Percentiles rank a stretch among this genome's conserved stretches.
phyloP scores from a whole-genome alignment of 306 rosid genomes.

The Medicago lupulina region DNA sequence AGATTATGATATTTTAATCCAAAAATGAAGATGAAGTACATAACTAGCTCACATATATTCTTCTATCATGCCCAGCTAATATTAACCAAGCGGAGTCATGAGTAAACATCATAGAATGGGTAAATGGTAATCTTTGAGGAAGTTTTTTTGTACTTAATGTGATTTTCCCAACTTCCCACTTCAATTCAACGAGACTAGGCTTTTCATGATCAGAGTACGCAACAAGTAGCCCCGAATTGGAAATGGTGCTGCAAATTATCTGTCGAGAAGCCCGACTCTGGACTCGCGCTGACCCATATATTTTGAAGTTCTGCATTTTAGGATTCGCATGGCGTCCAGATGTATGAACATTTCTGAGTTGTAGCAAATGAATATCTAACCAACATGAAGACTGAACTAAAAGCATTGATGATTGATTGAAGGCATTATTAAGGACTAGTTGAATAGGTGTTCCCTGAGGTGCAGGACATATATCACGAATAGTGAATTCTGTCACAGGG shows the following conservation, averaged over 20 bases:
- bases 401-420: conserved; percentile 68
- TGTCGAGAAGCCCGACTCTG: conserved; percentile 68
- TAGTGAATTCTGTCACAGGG: conserved; percentile 78
- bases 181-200: conserved; percentile 73
- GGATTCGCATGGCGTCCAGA: conserved; percentile 58
- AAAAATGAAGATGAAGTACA: conserved; percentile 9
- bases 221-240: conserved; percentile 73
- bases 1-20: conserved; percentile 12
- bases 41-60: conserved; percentile 74
- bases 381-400: conserved; percentile 74
- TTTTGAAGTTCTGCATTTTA: conserved; percentile 31
- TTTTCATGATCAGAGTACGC: conserved; percentile 79
- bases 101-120: conserved; percentile 85
- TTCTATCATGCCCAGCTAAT: conserved; percentile 88
- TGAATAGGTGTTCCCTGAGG: conserved; percentile 92
- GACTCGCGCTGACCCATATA: conserved; percentile 51
- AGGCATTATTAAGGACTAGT: conserved; percentile 63
- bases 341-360: conserved; percentile 53
- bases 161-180: conserved; percentile 52
- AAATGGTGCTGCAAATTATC: conserved; percentile 84
- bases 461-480: conserved; percentile 95
- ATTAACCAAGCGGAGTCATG: conserved; percentile 84
- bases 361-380: conserved; percentile 65
- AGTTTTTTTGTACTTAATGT: conserved; percentile 61
- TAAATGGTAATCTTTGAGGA: conserved; percentile 70